Evolutionary conservation across 2,329 filamentous ascomycete genomes (phyloP), one percentile per base, ranked within the genome.

Genomic region (Dactylellina drechsleri): DNA sequence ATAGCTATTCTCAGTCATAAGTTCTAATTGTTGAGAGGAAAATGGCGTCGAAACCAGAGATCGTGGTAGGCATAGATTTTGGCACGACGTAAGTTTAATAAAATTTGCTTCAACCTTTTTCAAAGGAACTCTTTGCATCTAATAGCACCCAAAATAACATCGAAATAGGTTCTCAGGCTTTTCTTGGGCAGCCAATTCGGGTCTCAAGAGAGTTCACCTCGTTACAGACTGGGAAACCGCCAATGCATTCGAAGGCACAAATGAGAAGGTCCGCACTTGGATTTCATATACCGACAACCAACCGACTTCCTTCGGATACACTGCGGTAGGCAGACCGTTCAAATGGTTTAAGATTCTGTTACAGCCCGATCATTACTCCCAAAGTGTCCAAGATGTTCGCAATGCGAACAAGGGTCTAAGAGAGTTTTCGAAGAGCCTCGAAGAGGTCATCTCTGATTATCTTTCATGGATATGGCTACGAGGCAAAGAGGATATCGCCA

Each of bases 381-480:
- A 60, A 49, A 26, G 26, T 15, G 4, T 49, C 7, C n/a, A 49
- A 28, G 40, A 60, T 36, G 43, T 60, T 12, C 23, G 18, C 1
- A 23, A 28, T 3, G 57, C 57, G 16, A 60, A 49, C 47, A n/a
- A 8, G 1, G 18, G 41, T 4, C 43, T 60, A 3, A 26, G 20
- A 16, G 8, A 47, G 20, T n/a, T 60, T 49, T 47, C 41, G 16
- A 79, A 78, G 43, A 76, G 66, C 18, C 62, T 77, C 1, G 77
- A 78, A 16, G 77, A 78, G 49, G 74, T 84, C 15, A 83, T 84
- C 47, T 83, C 83, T 10, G 85, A 85, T 76, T 88, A 84, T 77
- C 82, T 86, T 12, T 83, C 81, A 10, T 84, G 82, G 28, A 81
- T 86, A 5, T 83, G 84, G 16, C 79, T 82, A 3, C 84, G 87